Percentiles rank a stretch among this genome's conserved stretches.
Conservation (phyloP, 2,329 filamentous ascomycete genomes). For the Chrysoporthe cubensis region DNA sequence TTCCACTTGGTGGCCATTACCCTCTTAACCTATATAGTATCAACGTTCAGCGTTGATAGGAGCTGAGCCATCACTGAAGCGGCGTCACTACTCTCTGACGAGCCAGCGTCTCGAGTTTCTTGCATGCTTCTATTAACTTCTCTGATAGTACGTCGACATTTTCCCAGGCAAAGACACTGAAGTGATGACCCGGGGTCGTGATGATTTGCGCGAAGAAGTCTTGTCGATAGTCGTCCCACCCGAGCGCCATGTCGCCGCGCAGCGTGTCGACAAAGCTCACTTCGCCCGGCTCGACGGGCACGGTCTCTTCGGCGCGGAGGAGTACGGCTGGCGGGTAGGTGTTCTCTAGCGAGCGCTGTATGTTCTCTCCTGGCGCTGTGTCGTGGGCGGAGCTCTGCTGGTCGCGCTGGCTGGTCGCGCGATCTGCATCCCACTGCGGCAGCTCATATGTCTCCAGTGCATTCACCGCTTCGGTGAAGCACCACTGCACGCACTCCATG, state of each 20-base stretch:
- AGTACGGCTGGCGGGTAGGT: slow-evolving; percentile 47
- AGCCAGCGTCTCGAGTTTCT: slow-evolving; percentile 30
- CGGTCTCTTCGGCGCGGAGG: slow-evolving; percentile 47
- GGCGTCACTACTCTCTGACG: not conserved
- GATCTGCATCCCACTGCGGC: slow-evolving; percentile 41
- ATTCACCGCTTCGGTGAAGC: slow-evolving; percentile 47
- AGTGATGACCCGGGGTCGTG: slow-evolving; percentile 58
- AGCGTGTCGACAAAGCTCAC: slow-evolving; percentile 47
- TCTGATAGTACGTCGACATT: slow-evolving; percentile 35
- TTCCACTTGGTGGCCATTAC: too few relatives aligned
- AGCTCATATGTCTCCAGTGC: slow-evolving; percentile 48
- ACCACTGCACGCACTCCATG: slow-evolving; percentile 37
- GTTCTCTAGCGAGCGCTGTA: not conserved
- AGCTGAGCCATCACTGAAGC: too few relatives aligned
- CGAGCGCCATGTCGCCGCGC: slow-evolving; percentile 47
- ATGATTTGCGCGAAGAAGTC: slow-evolving; percentile 49
- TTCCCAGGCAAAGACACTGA: slow-evolving; percentile 46
- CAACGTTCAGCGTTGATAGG: too few relatives aligned
- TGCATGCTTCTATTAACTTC: slow-evolving; percentile 36
- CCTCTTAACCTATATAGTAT: too few relatives aligned
- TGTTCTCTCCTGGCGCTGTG: not conserved
- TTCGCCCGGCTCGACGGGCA: slow-evolving; percentile 39
- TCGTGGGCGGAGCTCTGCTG: not conserved
- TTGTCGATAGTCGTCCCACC: slow-evolving; percentile 53
- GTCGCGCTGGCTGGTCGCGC: not conserved